Percentiles rank a stretch among this genome's conserved stretches.
Evolutionary conservation across 805 yeast genomes (phyloP).

Genomic region (Candida xyloterini): DNA sequence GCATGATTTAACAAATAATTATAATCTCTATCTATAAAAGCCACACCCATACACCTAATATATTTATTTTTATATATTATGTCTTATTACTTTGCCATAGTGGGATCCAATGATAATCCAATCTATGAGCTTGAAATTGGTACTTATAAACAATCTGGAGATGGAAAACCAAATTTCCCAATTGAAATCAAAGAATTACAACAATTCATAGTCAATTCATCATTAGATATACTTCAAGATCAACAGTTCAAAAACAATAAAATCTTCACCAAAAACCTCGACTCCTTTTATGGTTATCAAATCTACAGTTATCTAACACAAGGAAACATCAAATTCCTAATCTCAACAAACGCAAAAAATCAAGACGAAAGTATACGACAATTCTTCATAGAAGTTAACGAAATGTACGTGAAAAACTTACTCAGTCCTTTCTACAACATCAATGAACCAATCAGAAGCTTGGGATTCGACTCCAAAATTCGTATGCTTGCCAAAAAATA

Average conservation of each 20-base stretch:
- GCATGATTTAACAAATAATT: not conserved
- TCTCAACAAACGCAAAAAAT: conserved; percentile 59
- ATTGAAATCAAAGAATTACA: conserved; percentile 71
- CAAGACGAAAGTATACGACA: conserved; percentile 73
- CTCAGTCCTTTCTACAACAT: conserved; percentile 83
- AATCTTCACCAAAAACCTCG: conserved; percentile 73
- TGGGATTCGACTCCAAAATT: conserved; percentile 73
- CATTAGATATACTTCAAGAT: conserved; percentile 90
- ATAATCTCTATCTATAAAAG: not conserved
- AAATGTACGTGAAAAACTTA: conserved; percentile 78
- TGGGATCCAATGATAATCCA: conserved; percentile 85
- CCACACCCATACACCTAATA: conserved; percentile 5
- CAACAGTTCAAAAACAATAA: conserved; percentile 72
- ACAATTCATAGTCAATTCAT: conserved; percentile 85
- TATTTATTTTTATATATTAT: conserved; percentile 29
- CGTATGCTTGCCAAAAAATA: conserved; percentile 73
- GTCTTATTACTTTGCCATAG: conserved; percentile 86
- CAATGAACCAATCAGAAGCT: conserved; percentile 70
- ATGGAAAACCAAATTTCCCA: conserved; percentile 63
- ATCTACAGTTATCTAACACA: conserved; percentile 87
- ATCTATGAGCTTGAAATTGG: conserved; percentile 86
- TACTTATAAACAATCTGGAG: conserved; percentile 62
- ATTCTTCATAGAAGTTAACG: conserved; percentile 82
- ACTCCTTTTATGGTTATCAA: conserved; percentile 76
- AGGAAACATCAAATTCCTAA: conserved; percentile 77